phyloP scores from a whole-genome alignment of 768 basidiomycete genomes.

The Auricularia cornea region DNA sequence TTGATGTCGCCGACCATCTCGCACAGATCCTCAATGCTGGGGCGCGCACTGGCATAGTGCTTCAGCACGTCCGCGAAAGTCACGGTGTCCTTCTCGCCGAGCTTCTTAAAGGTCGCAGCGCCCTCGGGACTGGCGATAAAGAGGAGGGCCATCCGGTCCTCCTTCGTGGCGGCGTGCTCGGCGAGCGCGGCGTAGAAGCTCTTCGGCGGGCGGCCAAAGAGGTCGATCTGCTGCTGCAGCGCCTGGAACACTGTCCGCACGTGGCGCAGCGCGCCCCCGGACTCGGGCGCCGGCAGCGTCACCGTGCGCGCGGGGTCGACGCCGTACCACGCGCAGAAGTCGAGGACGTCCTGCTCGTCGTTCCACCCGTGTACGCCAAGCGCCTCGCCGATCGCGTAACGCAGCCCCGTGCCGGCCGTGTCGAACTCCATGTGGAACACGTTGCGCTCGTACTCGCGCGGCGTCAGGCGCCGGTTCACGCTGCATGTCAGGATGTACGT shows the following conservation, averaged over 20 bases:
- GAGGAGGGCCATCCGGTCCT: slow-evolving; percentile 71
- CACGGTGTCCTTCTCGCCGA: slow-evolving; percentile 90
- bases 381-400: slow-evolving; percentile 94
- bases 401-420: slow-evolving; percentile 83
- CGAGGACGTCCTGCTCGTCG: slow-evolving; percentile 74
- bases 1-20: slow-evolving; percentile 91
- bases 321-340: slow-evolving; percentile 91
- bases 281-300: slow-evolving; percentile 64
- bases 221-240: slow-evolving; percentile 91
- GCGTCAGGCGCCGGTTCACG: slow-evolving; percentile 92
- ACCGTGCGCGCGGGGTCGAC: slow-evolving; percentile 71
- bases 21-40: slow-evolving; percentile 77
- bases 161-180: slow-evolving; percentile 55
- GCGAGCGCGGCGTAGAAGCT: slow-evolving; percentile 89
- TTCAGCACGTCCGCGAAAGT: slow-evolving; percentile 83
- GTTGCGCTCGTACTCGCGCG: slow-evolving; percentile 92
- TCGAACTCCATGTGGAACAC: slow-evolving; percentile 98
- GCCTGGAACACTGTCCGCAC: slow-evolving; percentile 93
- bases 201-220: slow-evolving; percentile 94
- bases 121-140: slow-evolving; percentile 96
- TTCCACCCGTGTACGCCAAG: slow-evolving; percentile 98
- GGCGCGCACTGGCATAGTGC: slow-evolving; percentile 69
- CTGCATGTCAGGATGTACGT: slow-evolving; percentile 91
- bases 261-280: slow-evolving; percentile 60
- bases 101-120: slow-evolving; percentile 85